A percentile compares a stretch with the other conserved stretches of the same genome.
Conservation (phyloP, 176 grass and related monocot species). For the Sorghum bicolor region Sorghum_bicolor_NCBIv3 NC_012870.2:8734001-8734500, state of each 20-base stretch:
- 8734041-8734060: slow-evolving; percentile 5
- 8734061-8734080: slow-evolving; percentile 12
- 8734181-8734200: background rate
- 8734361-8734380: background rate
- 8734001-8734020: background rate
- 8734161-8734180: slow-evolving; percentile 4
- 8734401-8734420: background rate
- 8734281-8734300: slow-evolving; percentile 17
- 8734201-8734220: slow-evolving; percentile 8
- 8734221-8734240: background rate
- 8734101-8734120: background rate
- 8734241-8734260: background rate
- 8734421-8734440: slow-evolving; percentile 28
- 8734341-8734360: background rate
- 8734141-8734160: slow-evolving; percentile 1
- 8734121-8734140: background rate
- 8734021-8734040: background rate
- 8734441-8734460: slow-evolving; percentile 96
- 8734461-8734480: slow-evolving; percentile 99
- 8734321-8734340: background rate
- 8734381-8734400: background rate
- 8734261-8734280: background rate
- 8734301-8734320: background rate
- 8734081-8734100: background rate
- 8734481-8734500: slow-evolving; percentile 98